Evolutionary conservation across 352 stramenopile genomes (phyloP), one percentile per base, ranked within the genome.

Genomic region (Lagenidium giganteum): DNA sequence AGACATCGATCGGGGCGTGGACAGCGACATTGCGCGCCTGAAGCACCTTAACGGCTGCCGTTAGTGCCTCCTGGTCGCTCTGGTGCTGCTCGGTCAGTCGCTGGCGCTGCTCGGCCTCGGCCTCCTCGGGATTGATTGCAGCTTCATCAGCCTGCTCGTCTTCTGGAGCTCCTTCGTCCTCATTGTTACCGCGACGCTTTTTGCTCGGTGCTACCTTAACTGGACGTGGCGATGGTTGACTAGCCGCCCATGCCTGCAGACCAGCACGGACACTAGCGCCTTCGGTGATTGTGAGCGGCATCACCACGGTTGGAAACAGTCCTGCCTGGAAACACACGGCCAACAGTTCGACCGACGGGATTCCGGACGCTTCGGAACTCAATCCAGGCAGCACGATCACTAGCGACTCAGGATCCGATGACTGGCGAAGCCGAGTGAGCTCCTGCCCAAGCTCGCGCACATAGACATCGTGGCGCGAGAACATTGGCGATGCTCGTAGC

Each of bases 301-400:
- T 24, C 12, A 84, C 70, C n/a, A 83, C 42, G 5, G 64, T 47
- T 18, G 77, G 73, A 29, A 82, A 76, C 16, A 84, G n/a, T 18
- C 68, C 46, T 2, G 54, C 44, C 41, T 65, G 43, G 14, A 83
- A 77, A 33, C 64, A 81, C 5, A 39, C 35, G 18, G 57, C 50
- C 7, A 89, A 37, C 8, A 77, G 50, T 25, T 71, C 50, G 16
- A 47, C 20, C 1, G 46, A 70, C 16, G 73, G 73, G 3, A 86
- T 18, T 6, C 28, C 29, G 7, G 53, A 44, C 2, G 48, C 45
- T 8, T 57, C 61, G 8, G 37, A 42, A 4, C 28, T 49, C 6
- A 62, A 20, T 21, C 51, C 51, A 12, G 18, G 30, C 7, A 60
- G 31, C 4, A 56, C n/a, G n/a, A n/a, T n/a, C n/a, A n/a, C n/a